phyloP scores from a whole-genome alignment of 345 rosid genomes.

The Angophora floribunda region DNA sequence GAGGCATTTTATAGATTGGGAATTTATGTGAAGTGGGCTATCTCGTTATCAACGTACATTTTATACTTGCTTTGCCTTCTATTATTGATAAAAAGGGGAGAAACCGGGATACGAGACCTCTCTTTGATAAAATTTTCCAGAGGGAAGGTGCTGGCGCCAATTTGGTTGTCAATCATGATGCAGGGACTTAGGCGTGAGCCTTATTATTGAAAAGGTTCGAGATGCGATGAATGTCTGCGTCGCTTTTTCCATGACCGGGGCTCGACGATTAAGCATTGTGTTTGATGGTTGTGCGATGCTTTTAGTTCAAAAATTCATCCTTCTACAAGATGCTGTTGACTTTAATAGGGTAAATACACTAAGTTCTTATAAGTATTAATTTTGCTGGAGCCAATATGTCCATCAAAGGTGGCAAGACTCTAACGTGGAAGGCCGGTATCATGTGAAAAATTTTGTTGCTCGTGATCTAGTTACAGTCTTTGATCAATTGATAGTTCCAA shows the following conservation, averaged over 20 bases:
- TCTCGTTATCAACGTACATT: rapidly evolving
- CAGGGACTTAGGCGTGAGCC: neutral
- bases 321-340: too few relatives aligned
- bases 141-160: neutral
- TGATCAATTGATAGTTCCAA: neutral
- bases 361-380: too few relatives aligned
- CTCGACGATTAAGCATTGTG: too few relatives aligned
- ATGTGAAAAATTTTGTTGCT: neutral
- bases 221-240: neutral
- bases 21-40: neutral
- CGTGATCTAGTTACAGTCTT: neutral
- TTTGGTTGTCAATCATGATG: neutral
- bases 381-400: too few relatives aligned
- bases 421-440: neutral
- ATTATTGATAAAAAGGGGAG: neutral
- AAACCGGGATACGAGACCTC: neutral
- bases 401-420: neutral
- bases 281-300: neutral
- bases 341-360: too few relatives aligned
- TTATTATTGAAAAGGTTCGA: neutral
- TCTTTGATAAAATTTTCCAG: neutral
- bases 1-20: rapidly evolving
- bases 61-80: neutral
- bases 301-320: too few relatives aligned
- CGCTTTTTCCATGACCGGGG: neutral